Evolutionary conservation across 768 basidiomycete genomes (phyloP).

Genomic region (Kwoniella bestiolae): DNA sequence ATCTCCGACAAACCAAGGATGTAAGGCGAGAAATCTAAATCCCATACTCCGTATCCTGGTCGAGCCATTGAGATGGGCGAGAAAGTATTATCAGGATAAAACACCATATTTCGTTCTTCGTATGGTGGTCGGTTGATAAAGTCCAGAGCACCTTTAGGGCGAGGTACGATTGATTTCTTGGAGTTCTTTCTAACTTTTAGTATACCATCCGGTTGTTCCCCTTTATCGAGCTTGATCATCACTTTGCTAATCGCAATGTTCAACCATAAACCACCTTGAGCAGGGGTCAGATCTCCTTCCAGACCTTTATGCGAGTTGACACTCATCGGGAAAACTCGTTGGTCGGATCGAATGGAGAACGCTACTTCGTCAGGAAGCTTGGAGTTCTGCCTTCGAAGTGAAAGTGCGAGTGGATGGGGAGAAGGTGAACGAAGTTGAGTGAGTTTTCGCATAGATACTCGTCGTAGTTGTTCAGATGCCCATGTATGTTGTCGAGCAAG

Average conservation of each 20-base stretch:
- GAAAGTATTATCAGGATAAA: slow-evolving; percentile 34
- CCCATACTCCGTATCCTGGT: slow-evolving; percentile 47
- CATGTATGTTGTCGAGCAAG: slow-evolving; percentile 26
- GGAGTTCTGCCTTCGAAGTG: slow-evolving; percentile 35
- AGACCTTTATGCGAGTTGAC: slow-evolving; percentile 30
- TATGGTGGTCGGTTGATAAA: slow-evolving; percentile 47
- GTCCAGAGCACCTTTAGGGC: slow-evolving; percentile 36
- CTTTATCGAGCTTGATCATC: slow-evolving; percentile 29
- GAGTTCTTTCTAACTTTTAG: slow-evolving; percentile 7
- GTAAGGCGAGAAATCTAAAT: slow-evolving; percentile 48
- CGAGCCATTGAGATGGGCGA: slow-evolving; percentile 46
- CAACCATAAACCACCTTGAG: slow-evolving; percentile 33
- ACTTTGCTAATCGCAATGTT: slow-evolving; percentile 28
- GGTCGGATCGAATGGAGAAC: slow-evolving; percentile 38
- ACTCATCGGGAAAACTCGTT: slow-evolving; percentile 39
- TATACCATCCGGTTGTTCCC: slow-evolving; percentile 23
- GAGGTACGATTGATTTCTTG: slow-evolving; percentile 7
- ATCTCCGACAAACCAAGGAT: slow-evolving; percentile 37
- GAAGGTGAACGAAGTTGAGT: slow-evolving; percentile 42
- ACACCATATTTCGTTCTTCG: slow-evolving; percentile 47
- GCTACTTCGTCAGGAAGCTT: slow-evolving; percentile 47
- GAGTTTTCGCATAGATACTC: slow-evolving; percentile 39
- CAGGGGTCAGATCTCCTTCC: slow-evolving; percentile 25
- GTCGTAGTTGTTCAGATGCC: slow-evolving; percentile 38
- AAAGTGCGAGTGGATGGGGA: slow-evolving; percentile 44